Evolutionary conservation across 2,329 filamentous ascomycete genomes (phyloP).

Genomic region (Stemphylium beticola): DNA sequence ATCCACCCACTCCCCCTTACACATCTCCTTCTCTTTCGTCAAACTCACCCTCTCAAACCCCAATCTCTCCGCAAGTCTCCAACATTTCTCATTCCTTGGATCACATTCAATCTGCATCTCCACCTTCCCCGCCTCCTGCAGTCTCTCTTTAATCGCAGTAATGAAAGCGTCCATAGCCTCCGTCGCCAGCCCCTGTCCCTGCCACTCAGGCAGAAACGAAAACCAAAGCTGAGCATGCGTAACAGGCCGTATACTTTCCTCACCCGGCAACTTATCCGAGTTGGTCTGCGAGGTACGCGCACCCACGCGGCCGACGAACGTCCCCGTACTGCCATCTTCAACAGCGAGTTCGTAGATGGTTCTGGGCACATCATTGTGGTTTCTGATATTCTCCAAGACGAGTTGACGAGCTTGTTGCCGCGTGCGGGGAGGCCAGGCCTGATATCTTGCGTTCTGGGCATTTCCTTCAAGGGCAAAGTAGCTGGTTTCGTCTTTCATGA

Average conservation of each 20-base stretch:
- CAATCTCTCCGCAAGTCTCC: constrained; percentile 40
- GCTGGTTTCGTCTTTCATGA: constrained; percentile 22
- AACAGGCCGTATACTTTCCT: constrained; percentile 3
- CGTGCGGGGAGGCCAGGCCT: constrained; percentile 33
- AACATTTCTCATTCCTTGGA: constrained; percentile 39
- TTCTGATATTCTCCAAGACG: constrained; percentile 26
- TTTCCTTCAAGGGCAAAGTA: constrained; percentile 35
- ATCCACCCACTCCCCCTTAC: constrained; percentile 45
- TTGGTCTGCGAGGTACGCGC: constrained; percentile 21
- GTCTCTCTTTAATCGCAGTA: constrained; percentile 14
- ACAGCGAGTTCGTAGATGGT: constrained; percentile 41
- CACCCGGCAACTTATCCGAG: constrained; percentile 9
- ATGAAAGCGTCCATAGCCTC: constrained; percentile 42
- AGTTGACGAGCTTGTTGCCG: constrained; percentile 26
- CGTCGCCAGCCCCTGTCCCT: constrained; percentile 39
- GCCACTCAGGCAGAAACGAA: constrained; percentile 32
- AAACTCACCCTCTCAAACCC: constrained; percentile 36
- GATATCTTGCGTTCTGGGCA: constrained; percentile 36
- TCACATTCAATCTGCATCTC: constrained; percentile 46
- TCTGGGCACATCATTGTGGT: constrained; percentile 21
- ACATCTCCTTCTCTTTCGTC: constrained; percentile 34
- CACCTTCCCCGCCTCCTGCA: constrained; percentile 15
- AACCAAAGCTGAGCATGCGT: constrained; percentile 39
- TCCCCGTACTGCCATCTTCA: constrained; percentile 10
- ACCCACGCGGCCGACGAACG: constrained; percentile 41